Evolutionary conservation across 129 eudicot species (phyloP), one percentile per base, ranked within the genome.

Genomic region (Erigeron canadensis): DNA sequence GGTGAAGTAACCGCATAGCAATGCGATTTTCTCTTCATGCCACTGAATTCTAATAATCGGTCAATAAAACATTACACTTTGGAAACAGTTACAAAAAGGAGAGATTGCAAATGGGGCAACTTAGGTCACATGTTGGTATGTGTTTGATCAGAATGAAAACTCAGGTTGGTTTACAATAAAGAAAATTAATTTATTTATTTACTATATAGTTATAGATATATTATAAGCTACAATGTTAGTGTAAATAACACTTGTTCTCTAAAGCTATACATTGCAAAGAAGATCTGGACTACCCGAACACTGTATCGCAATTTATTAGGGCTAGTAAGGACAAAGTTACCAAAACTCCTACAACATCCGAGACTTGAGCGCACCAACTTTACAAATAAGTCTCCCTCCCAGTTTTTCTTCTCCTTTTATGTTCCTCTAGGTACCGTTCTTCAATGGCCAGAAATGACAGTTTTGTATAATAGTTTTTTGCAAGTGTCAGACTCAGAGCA

Each of bases 231-330:
- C 65, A 77, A 50, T 69, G 71, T 69, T 56, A 63, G 22, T 22
- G 70, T 22, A 69, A 77, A 28, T 8, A 66, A 38, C 54, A 77
- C 23, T 2, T 62, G 48, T 53, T 62, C 38, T 60, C 75, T 65
- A 77, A 70, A 7, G 37, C 81, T 69, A 71, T 77, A 77, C 81
- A 77, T n/a, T 60, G 70, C 64, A 63, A 62, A 70, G 63, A 8
- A 70, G 41, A 69, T 70, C 28, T 41, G 42, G 70, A 77, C 76
- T 53, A 69, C 56, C n/a, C 57, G 5, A 40, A 67, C 11, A 47
- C 47, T 16, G 15, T 51, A 41, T 21, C 17, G 28, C 41, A 39
- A 58, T 69, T 62, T 77, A 70, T 61, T 62, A 62, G 55, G 46
- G 43, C 71, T 70, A 69, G 48, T 38, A 69, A 61, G 46, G 19